These are phyloP conservation scores for Cryphonectria naterciae DNA, from an alignment of 2,329 filamentous ascomycete species.

Conservation along the genomic window DNA sequence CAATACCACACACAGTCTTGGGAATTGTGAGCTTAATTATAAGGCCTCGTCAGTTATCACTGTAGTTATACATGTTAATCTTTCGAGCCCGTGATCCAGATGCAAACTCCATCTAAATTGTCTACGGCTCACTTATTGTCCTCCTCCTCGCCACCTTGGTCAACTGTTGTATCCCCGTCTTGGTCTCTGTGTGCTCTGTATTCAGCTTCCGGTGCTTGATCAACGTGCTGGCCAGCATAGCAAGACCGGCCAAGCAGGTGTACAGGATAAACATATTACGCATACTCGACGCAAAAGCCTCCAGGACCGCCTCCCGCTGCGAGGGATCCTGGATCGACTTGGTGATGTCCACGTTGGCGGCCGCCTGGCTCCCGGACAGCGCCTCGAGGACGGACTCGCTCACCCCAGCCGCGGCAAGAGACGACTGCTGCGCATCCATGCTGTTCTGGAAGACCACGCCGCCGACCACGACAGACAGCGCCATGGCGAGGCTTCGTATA, in stretches of 20 bases:
- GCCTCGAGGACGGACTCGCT: slow-evolving; percentile 36
- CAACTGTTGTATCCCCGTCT: slow-evolving; percentile 48
- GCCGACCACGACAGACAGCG: slow-evolving; percentile 59
- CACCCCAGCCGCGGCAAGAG: slow-evolving; percentile 30
- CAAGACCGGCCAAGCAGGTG: slow-evolving; percentile 45
- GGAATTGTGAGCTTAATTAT: neutral
- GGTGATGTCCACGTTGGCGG: slow-evolving; percentile 51
- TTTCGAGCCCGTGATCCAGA: too few species aligned
- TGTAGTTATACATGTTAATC: too few species aligned
- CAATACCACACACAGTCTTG: too few species aligned
- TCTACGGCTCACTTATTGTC: neutral
- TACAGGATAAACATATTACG: slow-evolving; percentile 54
- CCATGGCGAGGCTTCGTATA: slow-evolving; percentile 55
- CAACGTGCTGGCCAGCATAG: slow-evolving; percentile 47
- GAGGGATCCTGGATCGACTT: slow-evolving; percentile 41
- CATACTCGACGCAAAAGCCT: slow-evolving; percentile 53
- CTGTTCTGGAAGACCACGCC: slow-evolving; percentile 36
- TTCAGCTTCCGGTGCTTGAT: slow-evolving; percentile 49
- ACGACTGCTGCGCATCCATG: slow-evolving; percentile 31
- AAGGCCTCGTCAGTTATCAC: neutral
- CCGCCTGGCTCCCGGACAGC: slow-evolving; percentile 47
- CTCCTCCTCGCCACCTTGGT: slow-evolving; percentile 13
- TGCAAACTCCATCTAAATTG: too few species aligned
- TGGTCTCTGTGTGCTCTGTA: slow-evolving; percentile 55
- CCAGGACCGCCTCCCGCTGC: slow-evolving; percentile 45